Conservation (phyloP, 2,329 filamentous ascomycete genomes). For the Hypoxylon rubiginosum region DNA sequence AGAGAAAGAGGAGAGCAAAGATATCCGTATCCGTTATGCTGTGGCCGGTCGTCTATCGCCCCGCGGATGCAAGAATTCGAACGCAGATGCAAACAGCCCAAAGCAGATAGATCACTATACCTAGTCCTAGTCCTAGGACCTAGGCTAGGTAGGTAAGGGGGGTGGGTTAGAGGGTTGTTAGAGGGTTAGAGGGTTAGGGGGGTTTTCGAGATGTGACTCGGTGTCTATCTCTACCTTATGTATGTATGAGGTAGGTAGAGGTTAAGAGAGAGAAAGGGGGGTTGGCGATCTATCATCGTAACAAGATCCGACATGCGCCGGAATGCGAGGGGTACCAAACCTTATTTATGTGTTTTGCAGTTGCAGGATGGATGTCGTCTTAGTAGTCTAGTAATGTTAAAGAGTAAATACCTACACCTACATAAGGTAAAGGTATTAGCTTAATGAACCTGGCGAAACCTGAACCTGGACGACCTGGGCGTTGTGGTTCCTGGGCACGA, state of each 20-base stretch:
- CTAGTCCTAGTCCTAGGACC: too few relatives aligned
- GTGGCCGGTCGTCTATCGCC: conserved; percentile 43
- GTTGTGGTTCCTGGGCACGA: conserved; percentile 40
- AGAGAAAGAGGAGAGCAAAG: neutral
- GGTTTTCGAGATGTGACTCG: conserved; percentile 29
- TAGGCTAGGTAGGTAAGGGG: conserved; percentile 36
- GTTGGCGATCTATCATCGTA: conserved; percentile 10
- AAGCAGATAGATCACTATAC: conserved; percentile 43
- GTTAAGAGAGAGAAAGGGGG: conserved; percentile 14
- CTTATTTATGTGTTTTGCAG: conserved; percentile 37
- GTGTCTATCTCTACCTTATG: too few relatives aligned
- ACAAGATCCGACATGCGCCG: conserved; percentile 34
- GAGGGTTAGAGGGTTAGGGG: too few relatives aligned
- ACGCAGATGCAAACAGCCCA: conserved; percentile 47
- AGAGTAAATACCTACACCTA: too few relatives aligned
- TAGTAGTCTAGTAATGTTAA: conserved; percentile 16
- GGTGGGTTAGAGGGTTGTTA: too few relatives aligned
- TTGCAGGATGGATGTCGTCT: neutral
- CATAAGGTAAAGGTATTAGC: too few relatives aligned
- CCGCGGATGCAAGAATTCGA: conserved; percentile 45
- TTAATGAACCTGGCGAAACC: conserved; percentile 37
- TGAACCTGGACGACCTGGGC: too few relatives aligned
- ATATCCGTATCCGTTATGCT: conserved; percentile 40
- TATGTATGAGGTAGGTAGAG: too few relatives aligned
- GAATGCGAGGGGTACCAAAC: conserved; percentile 32